Evolutionary conservation across 371 early-diverging fungal species (phyloP), one percentile per base, ranked within the genome.

Genomic region (Blakeslea trispora): DNA sequence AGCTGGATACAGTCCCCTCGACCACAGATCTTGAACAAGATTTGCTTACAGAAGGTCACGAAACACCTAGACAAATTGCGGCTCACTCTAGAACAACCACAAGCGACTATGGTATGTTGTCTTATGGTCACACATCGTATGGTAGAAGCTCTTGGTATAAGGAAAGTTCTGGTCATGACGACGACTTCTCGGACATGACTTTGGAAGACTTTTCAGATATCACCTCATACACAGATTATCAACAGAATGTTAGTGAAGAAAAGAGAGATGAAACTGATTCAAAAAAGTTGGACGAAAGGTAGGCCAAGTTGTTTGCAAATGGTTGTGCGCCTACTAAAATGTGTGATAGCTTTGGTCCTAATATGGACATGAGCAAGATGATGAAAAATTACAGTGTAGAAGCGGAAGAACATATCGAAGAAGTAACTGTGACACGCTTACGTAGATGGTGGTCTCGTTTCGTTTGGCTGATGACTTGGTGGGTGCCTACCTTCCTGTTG

Each of bases 391-490:
- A 69, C 37, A 61, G 52, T 31, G 63, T 63, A 11, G 63, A 58
- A 9, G 62, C 56, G 22, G 67, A 68, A 42, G 77, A 73, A 23
- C 66, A 73, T 18, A 61, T 76, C 1, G 75, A 78, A 69, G 83
- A 81, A 61, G 63, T 80, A 1, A 81, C 81, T 8, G 80, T 81
- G 11, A 81, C 88, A 8, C 64, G 57, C 5, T 81, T 78, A 1
- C 86, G 91, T 31, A 71, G 71, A 23, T 81, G 82, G 66, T 92
- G 92, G 92, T 80, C 87, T 14, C 74, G 78, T 13, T 81, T 88
- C 31, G 87, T 88, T 1, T 83, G 81, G 77, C 61, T 77, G 14
- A 63, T 84, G 50, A 92, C 92, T 0, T 91, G 88, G 87, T 84
- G 86, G 85, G 84, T 91, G 28, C 92, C 92, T 6, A 79, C 87